Conservation (phyloP, 2,329 filamentous ascomycete species). For the Paraconiothyrium sp. region DNA sequence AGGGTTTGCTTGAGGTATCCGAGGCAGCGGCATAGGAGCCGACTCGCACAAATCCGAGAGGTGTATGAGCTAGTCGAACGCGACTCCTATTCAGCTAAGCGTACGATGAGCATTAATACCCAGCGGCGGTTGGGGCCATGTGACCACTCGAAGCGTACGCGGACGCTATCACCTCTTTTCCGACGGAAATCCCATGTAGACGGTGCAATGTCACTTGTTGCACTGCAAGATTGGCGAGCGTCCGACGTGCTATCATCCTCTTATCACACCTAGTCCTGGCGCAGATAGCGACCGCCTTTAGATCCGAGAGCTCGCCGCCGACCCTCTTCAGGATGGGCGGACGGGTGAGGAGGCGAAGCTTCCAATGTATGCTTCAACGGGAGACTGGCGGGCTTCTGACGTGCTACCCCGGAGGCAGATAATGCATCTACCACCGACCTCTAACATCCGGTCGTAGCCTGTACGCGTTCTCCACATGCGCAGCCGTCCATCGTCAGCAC, state of each 20-base stretch:
- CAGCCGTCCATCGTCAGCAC: slow-evolving; percentile 16
- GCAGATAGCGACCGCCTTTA: background rate
- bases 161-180: background rate
- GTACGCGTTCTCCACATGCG: background rate
- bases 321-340: no score
- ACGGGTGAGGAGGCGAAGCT: no score
- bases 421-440: background rate
- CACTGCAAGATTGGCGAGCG: background rate
- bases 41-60: slow-evolving; percentile 9
- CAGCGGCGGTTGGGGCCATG: background rate
- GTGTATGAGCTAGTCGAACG: slow-evolving; percentile 9
- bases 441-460: background rate
- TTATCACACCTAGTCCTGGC: slow-evolving; percentile 4
- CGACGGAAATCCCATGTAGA: slow-evolving; percentile 3
- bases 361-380: no score
- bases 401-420: no score
- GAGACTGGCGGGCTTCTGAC: no score
- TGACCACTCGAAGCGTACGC: background rate
- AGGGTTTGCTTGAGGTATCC: slow-evolving; percentile 47
- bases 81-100: background rate
- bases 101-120: slow-evolving; percentile 4
- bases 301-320: background rate
- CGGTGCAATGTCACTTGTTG: slow-evolving; percentile 1
- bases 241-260: slow-evolving; percentile 1
- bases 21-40: slow-evolving; percentile 32